A percentile compares a stretch with the other conserved stretches of the same genome.
Evolutionary conservation across 345 rosid genomes (phyloP).

Genomic region (Balakata baccata): DNA sequence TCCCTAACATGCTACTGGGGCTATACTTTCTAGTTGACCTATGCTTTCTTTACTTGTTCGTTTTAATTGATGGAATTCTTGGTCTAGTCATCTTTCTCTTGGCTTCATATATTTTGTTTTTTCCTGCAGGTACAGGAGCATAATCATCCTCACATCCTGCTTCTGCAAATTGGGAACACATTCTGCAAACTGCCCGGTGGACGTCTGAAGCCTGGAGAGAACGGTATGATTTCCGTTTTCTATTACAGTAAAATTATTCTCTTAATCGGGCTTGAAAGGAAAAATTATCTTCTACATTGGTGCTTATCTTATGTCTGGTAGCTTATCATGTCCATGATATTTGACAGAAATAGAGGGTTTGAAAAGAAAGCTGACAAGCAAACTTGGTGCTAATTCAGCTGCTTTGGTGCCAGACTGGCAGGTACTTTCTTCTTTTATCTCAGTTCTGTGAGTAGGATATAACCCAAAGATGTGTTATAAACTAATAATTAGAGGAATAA

Average conservation of each 20-base stretch:
- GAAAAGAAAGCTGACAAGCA: conserved; percentile 90
- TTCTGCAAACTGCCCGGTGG: conserved; percentile 99
- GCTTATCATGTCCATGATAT: conserved; percentile 5
- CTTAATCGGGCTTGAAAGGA: background rate
- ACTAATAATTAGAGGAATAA: background rate
- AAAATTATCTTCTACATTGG: background rate
- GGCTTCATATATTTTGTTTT: background rate
- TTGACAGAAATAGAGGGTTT: conserved; percentile 82
- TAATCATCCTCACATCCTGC: conserved; percentile 93
- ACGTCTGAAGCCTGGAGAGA: conserved; percentile 92
- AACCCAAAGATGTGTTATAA: background rate
- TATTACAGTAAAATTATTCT: background rate
- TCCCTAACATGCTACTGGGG: background rate
- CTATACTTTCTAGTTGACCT: background rate
- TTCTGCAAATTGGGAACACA: conserved; percentile 91
- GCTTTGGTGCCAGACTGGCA: conserved; percentile 87
- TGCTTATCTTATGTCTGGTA: background rate
- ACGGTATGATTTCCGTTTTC: conserved; percentile 45
- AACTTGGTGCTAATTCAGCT: conserved; percentile 90
- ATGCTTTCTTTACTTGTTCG: background rate
- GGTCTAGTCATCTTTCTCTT: background rate
- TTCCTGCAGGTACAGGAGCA: conserved; percentile 90
- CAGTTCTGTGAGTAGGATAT: background rate
- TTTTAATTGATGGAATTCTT: background rate
- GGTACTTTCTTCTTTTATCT: conserved; percentile 37